These are phyloP conservation scores for Leccinum longicurvipes DNA, from an alignment of 768 basidiomycete species.

Conservation along the genomic window DNA sequence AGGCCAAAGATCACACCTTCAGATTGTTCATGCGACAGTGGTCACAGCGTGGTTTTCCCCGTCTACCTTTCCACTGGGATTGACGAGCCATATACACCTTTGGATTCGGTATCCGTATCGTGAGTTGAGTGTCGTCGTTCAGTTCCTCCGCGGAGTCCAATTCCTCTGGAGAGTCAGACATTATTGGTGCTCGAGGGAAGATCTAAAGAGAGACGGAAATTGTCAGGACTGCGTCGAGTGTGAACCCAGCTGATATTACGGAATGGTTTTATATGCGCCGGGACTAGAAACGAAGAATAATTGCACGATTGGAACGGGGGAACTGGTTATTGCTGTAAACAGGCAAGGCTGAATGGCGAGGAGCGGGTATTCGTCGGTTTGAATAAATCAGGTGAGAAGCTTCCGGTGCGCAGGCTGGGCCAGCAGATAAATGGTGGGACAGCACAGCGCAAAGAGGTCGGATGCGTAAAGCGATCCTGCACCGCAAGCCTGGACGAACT, in stretches of 20 bases:
- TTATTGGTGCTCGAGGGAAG: slow-evolving; percentile 15
- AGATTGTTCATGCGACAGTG: slow-evolving; percentile 69
- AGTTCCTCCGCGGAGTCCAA: slow-evolving; percentile 37
- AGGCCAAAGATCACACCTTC: slow-evolving; percentile 46
- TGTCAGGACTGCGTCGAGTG: slow-evolving; percentile 7
- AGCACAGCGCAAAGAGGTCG: slow-evolving; percentile 16
- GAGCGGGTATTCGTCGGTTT: slow-evolving; percentile 6
- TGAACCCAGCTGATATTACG: slow-evolving; percentile 6
- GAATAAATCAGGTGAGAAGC: slow-evolving; percentile 12
- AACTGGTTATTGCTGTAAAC: slow-evolving; percentile 16
- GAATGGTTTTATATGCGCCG: background rate
- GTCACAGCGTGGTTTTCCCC: slow-evolving; percentile 74
- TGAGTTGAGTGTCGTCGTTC: slow-evolving; percentile 52
- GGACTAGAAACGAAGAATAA: slow-evolving; percentile 8
- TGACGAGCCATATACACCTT: slow-evolving; percentile 66
- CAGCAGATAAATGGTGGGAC: slow-evolving; percentile 8
- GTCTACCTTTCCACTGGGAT: slow-evolving; percentile 71
- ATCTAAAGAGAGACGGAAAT: slow-evolving; percentile 15
- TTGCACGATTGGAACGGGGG: slow-evolving; percentile 5
- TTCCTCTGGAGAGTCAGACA: slow-evolving; percentile 39
- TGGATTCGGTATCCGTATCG: slow-evolving; percentile 64
- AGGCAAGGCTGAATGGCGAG: slow-evolving; percentile 1
- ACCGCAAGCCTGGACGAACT: slow-evolving; percentile 31
- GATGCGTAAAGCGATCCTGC: slow-evolving; percentile 26
- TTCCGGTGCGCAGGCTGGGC: slow-evolving; percentile 3